A percentile compares a stretch with the other conserved stretches of the same genome.
These are phyloP conservation scores for Pleurotus cornucopiae DNA, from an alignment of 768 basidiomycete species.

Conservation along the genomic window DNA sequence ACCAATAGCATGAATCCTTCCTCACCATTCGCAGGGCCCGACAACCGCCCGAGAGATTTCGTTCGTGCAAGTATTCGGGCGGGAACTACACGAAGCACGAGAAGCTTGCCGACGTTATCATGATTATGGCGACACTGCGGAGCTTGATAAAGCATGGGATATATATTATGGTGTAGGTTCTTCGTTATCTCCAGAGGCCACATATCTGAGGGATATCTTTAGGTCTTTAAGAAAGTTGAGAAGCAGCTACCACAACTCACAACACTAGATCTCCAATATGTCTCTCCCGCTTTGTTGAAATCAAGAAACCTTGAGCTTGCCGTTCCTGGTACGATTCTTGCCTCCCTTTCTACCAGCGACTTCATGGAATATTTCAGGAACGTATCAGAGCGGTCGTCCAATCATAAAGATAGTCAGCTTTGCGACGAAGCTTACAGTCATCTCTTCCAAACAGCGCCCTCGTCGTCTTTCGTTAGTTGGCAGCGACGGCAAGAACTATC, in stretches of 20 bases:
- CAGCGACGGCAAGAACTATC: constrained; percentile 89
- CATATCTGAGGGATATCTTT: neutral
- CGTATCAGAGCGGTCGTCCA: constrained; percentile 85
- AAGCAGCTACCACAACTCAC: constrained; percentile 88
- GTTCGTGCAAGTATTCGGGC: constrained; percentile 89
- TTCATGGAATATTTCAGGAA: constrained; percentile 44
- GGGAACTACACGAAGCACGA: constrained; percentile 88
- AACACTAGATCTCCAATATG: constrained; percentile 93
- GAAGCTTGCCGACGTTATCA: constrained; percentile 88
- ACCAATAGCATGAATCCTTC: neutral
- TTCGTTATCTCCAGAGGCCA: neutral
- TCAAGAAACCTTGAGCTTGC: constrained; percentile 89
- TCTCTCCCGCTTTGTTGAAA: constrained; percentile 87
- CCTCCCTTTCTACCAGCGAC: neutral
- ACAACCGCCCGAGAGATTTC: constrained; percentile 93
- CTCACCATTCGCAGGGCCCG: constrained; percentile 60
- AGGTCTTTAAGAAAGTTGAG: constrained; percentile 96
- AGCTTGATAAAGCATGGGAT: constrained; percentile 98
- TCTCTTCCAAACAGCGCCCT: constrained; percentile 95
- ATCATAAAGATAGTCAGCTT: constrained; percentile 83
- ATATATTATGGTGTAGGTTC: constrained; percentile 88
- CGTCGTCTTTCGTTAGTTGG: constrained; percentile 84
- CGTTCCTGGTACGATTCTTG: constrained; percentile 72
- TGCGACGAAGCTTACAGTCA: constrained; percentile 85
- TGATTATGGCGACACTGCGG: constrained; percentile 78